Percentiles rank a stretch among this genome's conserved stretches.
These are phyloP conservation scores for Euryodendron excelsum DNA, from an alignment of 148 eudicot genomes.

Conservation along the genomic window DNA sequence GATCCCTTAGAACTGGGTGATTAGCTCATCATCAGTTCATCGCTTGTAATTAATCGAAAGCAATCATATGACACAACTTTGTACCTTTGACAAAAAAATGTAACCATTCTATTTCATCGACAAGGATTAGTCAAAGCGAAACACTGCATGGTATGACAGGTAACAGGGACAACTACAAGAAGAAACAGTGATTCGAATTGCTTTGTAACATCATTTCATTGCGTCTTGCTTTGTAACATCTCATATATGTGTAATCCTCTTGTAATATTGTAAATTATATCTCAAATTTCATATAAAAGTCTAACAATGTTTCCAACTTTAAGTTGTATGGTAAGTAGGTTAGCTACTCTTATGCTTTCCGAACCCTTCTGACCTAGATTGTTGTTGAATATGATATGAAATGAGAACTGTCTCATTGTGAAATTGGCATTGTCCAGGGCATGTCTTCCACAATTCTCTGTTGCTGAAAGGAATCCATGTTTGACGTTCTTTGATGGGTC, in stretches of 20 bases:
- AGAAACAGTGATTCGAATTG: no score
- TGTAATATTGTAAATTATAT: not conserved
- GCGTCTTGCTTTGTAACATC: not conserved
- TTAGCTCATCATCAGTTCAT: no score
- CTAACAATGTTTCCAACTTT: no score
- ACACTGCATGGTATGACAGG: no score
- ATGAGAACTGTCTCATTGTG: not conserved
- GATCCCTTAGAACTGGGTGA: no score
- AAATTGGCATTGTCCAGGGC: not conserved
- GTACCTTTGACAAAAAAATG: no score
- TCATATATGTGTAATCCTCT: not conserved
- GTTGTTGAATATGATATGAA: not conserved
- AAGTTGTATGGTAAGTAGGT: not conserved
- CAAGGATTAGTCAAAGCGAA: no score
- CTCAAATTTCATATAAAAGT: not conserved
- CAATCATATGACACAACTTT: no score
- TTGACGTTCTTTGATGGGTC: not conserved
- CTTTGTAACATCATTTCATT: no score
- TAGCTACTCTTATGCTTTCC: not conserved
- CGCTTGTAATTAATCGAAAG: no score
- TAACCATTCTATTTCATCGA: no score
- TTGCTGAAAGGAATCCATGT: not conserved
- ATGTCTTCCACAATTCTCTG: not conserved
- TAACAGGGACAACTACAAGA: no score
- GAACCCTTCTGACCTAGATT: not conserved